These are phyloP conservation scores for Aspergillus intermedius DNA, from an alignment of 2,329 filamentous ascomycete species.

Conservation along the genomic window DNA sequence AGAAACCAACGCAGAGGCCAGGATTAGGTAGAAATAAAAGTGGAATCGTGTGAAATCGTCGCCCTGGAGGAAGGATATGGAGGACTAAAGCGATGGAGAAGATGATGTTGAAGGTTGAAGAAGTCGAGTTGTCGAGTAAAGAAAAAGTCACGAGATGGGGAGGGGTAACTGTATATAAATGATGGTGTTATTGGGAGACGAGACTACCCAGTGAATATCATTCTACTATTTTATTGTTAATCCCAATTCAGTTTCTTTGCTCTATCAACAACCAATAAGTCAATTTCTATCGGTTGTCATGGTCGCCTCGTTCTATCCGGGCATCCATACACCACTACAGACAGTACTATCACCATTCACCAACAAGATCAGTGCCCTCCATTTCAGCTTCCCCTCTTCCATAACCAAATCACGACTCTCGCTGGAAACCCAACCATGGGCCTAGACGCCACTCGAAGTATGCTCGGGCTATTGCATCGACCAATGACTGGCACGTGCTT, in stretches of 20 bases:
- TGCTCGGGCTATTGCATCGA: neutral
- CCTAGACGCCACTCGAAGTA: no score
- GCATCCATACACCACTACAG: neutral
- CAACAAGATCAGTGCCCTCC: conserved; percentile 3
- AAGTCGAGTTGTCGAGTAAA: conserved; percentile 2
- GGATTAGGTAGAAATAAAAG: conserved; percentile 2
- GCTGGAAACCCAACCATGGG: neutral
- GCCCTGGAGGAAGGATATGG: conserved; percentile 1
- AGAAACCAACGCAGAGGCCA: neutral
- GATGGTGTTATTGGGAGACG: no score
- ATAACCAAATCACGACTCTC: neutral
- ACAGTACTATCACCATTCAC: neutral
- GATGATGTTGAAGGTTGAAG: conserved; percentile 1
- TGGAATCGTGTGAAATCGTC: neutral
- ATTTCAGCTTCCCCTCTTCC: neutral
- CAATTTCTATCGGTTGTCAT: no score
- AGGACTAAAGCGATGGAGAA: conserved; percentile 2
- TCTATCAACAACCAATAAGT: no score
- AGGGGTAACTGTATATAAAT: conserved; percentile 3
- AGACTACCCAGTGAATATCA: no score
- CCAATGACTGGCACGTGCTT: neutral
- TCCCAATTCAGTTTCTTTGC: no score
- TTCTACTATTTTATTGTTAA: no score
- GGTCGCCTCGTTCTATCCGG: no score
- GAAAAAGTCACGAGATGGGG: conserved; percentile 3